Evolutionary conservation across 768 basidiomycete genomes (phyloP).

Genomic region (Boletellus ananas): DNA sequence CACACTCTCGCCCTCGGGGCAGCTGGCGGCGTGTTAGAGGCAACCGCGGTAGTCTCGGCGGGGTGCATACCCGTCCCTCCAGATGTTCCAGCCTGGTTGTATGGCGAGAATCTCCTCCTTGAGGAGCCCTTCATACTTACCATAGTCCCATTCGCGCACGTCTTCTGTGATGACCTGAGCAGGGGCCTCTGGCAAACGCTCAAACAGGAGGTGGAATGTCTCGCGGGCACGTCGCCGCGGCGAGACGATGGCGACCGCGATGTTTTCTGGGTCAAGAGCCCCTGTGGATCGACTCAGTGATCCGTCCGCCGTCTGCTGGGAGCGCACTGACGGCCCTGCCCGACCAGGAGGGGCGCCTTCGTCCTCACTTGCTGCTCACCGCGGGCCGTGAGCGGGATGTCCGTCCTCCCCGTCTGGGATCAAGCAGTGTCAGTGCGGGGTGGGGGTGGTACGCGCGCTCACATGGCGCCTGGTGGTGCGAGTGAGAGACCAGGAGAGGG

Average conservation of each 20-base stretch:
- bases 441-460: slow-evolving; percentile 14
- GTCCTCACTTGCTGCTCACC: slow-evolving; percentile 70
- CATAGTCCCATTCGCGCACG: slow-evolving; percentile 87
- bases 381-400: slow-evolving; percentile 79
- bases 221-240: slow-evolving; percentile 83
- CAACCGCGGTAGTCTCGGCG: not conserved
- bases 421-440: not conserved
- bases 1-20: slow-evolving; percentile 83
- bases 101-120: slow-evolving; percentile 71
- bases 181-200: slow-evolving; percentile 42
- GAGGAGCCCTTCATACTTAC: slow-evolving; percentile 81
- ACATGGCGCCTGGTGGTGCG: slow-evolving; percentile 54
- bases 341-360: slow-evolving; percentile 65
- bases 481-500: not conserved
- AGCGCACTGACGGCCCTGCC: slow-evolving; percentile 63
- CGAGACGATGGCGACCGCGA: slow-evolving; percentile 75
- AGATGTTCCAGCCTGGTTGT: slow-evolving; percentile 70
- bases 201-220: slow-evolving; percentile 83
- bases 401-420: slow-evolving; percentile 74
- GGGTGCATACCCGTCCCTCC: slow-evolving; percentile 68
- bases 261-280: slow-evolving; percentile 73
- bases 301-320: not conserved
- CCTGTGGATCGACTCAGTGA: slow-evolving; percentile 36
- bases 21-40: slow-evolving; percentile 42
- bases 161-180: slow-evolving; percentile 60